phyloP scores from a whole-genome alignment of 2,329 filamentous ascomycete genomes.

The Cercospora sesami region DNA sequence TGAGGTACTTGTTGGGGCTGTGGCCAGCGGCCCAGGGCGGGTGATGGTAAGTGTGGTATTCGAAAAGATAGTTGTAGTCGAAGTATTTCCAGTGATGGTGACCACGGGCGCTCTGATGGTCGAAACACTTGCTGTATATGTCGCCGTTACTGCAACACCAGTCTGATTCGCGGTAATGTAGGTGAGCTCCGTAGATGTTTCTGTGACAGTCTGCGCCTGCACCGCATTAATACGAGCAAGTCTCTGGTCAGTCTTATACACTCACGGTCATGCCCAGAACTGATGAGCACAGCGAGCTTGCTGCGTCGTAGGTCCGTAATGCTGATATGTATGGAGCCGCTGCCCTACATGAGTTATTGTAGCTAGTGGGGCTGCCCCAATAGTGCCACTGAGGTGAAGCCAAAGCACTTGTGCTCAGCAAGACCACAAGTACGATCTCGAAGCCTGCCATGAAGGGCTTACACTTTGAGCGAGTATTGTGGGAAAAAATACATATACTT shows the following conservation, averaged over 20 bases:
- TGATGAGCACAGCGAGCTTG: constrained; percentile 11
- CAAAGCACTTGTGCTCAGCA: neutral
- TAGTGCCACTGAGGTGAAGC: constrained; percentile 9
- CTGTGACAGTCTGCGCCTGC: constrained; percentile 4
- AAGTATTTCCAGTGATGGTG: constrained; percentile 5
- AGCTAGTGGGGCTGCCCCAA: neutral
- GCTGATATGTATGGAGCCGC: constrained; percentile 13
- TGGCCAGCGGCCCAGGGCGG: neutral
- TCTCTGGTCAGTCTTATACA: neutral
- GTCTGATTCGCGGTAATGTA: neutral
- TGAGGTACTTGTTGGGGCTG: constrained; percentile 2
- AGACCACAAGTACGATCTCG: neutral
- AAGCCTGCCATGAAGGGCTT: neutral
- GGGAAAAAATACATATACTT: neutral
- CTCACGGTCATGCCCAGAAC: constrained; percentile 6
- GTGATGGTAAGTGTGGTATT: constrained; percentile 5
- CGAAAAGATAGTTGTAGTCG: constrained; percentile 8
- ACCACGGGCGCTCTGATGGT: neutral
- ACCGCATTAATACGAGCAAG: neutral
- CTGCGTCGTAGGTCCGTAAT: constrained; percentile 8
- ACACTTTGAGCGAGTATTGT: neutral
- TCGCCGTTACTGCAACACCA: neutral
- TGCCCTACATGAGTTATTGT: constrained; percentile 9
- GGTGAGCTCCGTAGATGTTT: neutral
- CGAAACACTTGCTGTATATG: neutral